Conservation (phyloP, 2,329 filamentous ascomycete species). For the Neofusicoccum umdonicola region DNA sequence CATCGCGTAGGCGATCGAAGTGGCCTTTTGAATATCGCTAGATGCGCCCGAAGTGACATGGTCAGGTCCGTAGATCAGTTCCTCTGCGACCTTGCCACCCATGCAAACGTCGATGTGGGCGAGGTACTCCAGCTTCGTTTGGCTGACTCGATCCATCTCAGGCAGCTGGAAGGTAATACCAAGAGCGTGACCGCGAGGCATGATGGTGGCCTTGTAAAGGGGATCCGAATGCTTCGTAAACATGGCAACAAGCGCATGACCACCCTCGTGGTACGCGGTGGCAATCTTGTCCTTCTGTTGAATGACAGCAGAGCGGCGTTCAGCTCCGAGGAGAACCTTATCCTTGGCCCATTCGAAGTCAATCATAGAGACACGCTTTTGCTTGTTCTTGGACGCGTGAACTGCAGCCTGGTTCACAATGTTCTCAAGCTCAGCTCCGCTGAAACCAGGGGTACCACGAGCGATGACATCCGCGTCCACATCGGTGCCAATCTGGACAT, state of each 20-base stretch:
- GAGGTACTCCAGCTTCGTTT: constrained; percentile 79
- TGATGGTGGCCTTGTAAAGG: constrained; percentile 95
- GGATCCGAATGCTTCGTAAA: constrained; percentile 73
- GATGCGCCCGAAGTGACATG: constrained; percentile 88
- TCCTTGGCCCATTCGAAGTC: constrained; percentile 98
- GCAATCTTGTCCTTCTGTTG: constrained; percentile 90
- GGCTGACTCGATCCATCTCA: constrained; percentile 88
- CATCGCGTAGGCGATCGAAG: constrained; percentile 79
- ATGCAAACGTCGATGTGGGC: constrained; percentile 76
- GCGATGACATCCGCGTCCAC: constrained; percentile 84
- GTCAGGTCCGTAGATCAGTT: constrained; percentile 87
- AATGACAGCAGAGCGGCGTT: constrained; percentile 85
- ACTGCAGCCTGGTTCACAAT: constrained; percentile 95
- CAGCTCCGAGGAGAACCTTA: constrained; percentile 95
- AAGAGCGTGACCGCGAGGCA: constrained; percentile 81
- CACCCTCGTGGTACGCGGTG: constrained; percentile 96
- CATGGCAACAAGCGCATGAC: constrained; percentile 86
- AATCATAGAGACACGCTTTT: constrained; percentile 67
- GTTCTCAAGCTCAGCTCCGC: constrained; percentile 93
- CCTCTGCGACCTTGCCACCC: constrained; percentile 86
- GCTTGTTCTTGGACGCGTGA: constrained; percentile 85
- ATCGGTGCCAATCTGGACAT: constrained; percentile 75
- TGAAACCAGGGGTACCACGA: constrained; percentile 84
- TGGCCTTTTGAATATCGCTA: constrained; percentile 78
- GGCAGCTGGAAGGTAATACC: constrained; percentile 87